Evolutionary conservation across 140 eudicot species (phyloP).

Genomic region (Senecio squalidus): DNA sequence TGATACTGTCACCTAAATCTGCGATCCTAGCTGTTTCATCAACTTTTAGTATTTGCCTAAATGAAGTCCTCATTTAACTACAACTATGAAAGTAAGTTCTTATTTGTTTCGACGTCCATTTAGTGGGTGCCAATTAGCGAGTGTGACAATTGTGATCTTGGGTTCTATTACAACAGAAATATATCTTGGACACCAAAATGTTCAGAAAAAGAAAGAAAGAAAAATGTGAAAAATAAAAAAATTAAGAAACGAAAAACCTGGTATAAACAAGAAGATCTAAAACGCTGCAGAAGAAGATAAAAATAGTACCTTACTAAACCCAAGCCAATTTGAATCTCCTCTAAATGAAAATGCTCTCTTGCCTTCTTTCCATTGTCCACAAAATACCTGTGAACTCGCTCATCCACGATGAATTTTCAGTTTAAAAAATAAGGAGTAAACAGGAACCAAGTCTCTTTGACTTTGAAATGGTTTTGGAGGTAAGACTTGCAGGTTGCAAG

Average conservation of each 20-base stretch:
- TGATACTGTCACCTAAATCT: neutral
- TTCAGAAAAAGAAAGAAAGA: neutral
- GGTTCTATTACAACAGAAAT: too few relatives aligned
- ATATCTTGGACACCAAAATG: too few relatives aligned
- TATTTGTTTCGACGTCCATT: neutral
- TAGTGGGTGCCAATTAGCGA: neutral
- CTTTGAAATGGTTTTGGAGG: neutral
- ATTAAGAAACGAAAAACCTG: too few relatives aligned
- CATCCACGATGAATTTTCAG: neutral
- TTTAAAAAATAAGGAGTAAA: neutral
- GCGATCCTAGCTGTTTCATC: too few relatives aligned
- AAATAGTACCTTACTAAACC: constrained; percentile 65
- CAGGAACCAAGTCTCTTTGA: too few relatives aligned
- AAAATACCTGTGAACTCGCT: constrained; percentile 48
- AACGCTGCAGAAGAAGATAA: constrained; percentile 4
- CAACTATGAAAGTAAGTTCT: neutral
- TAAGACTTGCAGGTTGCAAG: neutral
- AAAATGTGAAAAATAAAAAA: neutral
- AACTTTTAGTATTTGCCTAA: neutral
- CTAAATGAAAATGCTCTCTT: constrained; percentile 65
- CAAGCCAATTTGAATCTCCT: constrained; percentile 97
- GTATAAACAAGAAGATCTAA: neutral
- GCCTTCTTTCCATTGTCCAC: constrained; percentile 66
- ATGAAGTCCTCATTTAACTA: neutral
- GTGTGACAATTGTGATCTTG: neutral